Base-by-base conservation (phyloP, 805 yeast species). In the Yarrowia sp. region DNA sequence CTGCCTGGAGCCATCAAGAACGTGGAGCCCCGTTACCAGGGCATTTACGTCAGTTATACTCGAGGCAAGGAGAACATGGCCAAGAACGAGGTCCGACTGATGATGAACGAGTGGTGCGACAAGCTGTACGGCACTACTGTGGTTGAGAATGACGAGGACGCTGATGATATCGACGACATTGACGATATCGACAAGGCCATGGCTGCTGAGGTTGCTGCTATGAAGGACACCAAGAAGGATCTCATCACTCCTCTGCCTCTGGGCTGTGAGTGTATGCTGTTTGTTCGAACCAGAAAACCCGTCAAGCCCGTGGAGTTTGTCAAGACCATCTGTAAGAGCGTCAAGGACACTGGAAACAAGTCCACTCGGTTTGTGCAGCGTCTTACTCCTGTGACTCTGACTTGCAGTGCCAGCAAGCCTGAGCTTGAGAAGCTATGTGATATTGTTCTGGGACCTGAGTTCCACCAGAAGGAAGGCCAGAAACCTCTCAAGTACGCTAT, bases 1-100 rank as follows among this genome's bases (percentile, higher is more conserved):
- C 17, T 47, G 15, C 55, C 55, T 3, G 47, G 57, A 11, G 65
- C 58, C 45, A 47, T 61, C 47, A 45, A 68, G 47, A 67, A 68
- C 64, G 75, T 92, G 17, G 97, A 92, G 71, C 96, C 97, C 0
- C 88, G 88, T 43, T 89, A 95, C 64, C 78, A 87, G 42, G 99
- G 99, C 0, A 81, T 95, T 0, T 95, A 89, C 75, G 96, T 92
- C 11, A 89, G 98, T 0, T 93, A 98, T 75, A 84, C 85, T 58
- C 81, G 97, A 70, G 88, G 88, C 42, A 85, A 87, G 66, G 99
- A 95, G 74, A 81, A 81, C 64, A 85, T 83, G 63, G 90, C 96
- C 67, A 82, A 87, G n/a, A 85, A 84, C 68, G 98, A 92, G 73
- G 76, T 92, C 69, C 79, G 83, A 67, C 74, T 78, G 65, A 72